Base-by-base conservation (phyloP, 176 grass and related monocot genomes). In the Triticum urartu region DNA sequence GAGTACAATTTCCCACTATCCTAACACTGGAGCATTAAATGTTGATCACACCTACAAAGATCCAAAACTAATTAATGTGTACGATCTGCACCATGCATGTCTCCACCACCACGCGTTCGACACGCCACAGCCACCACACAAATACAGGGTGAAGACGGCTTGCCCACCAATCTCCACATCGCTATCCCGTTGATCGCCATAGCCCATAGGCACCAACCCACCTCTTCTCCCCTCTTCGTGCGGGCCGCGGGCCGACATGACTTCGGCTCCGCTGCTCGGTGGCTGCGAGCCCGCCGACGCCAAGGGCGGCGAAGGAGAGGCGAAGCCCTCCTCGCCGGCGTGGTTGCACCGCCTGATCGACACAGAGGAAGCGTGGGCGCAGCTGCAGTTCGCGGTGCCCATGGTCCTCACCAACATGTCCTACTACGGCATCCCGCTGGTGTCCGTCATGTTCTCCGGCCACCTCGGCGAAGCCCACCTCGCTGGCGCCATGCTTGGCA, bases 291-390 rank as follows among this genome's bases (percentile, higher is more conserved):
- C 47, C 18, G 6, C 0, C 30, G 59, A 11, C 36, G 32, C 24
- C 64, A 81, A 76, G 20, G 59, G 8, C 2, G 83, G 33, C n/a
- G 4, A 47, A 47, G 50, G 58, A 1, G 84, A 12, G 9, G 60
- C 4, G 34, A 43, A 28, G 52, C 38, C 20, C 47, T 48, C 15
- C 13, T 54, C 77, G 82, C 5, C 12, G 42, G 48, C 66, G 79
- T 93, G 88, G 94, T 6, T 87, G 70, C 45, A n/a, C 22, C 81
- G 68, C 52, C 39, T 93, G 56, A 47, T 98, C 39, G 93, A 95
- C 71, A 76, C 18, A 48, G 79, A 77, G 60, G 92, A 95, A 79
- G 86, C 93, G 18, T 75, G 86, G 64, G 50, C 28, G 81, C 96
- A 98, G 86, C 64, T 95, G 64, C 6, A 83, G 40, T 43, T 43